Base-by-base conservation (phyloP, 75 land plant species). In the Isoetes taiwanensis region DNA sequence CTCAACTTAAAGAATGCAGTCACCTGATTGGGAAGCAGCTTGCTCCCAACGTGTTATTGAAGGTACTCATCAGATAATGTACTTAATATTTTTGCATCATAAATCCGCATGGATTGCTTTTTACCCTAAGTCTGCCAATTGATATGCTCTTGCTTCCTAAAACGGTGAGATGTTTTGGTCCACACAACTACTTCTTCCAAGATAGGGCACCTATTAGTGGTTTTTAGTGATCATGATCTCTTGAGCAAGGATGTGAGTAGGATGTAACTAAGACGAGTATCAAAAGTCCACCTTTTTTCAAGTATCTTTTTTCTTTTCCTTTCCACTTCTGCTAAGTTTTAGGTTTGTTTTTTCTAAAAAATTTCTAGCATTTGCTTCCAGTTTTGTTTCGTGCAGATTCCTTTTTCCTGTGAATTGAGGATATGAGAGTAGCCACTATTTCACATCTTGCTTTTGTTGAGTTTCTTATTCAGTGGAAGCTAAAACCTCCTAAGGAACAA, bases 41-140 rank as follows among this genome's bases (percentile, higher is more conserved):
- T 14, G 70, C 71, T 21, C 74, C 69, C 2, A 56, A 43, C 48
- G 57, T 71, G 4, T 28, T 71, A 28, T 58, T 71, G 23, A 46
- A 71, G 74, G 74, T 67, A n/a, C 5, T 6, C 16, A 23, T 23
- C n/a, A n/a, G n/a, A n/a, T n/a, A n/a, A 33, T 52, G 62, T 59
- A 23, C 6, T 9, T 11, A 1, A 17, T 14, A 27, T 34, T 21
- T 41, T 33, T 30, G 28, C 9, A 58, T 58, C 40, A 17, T 35
- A 6, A 6, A 2, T 30, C 23, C 3, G 17, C 3, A 43, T 14
- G 23, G 17, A 14, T 5, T 19, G 50, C 50, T 43, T 24, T 5
- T 43, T 24, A 19, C 6, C 4, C 4, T 43, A 5, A 5, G 50
- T 43, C 3, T 6, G 3, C 17, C 6, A 14, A 43, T 5, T 14